phyloP scores from a whole-genome alignment of 306 rosid genomes.

The Vigna unguiculata region DNA sequence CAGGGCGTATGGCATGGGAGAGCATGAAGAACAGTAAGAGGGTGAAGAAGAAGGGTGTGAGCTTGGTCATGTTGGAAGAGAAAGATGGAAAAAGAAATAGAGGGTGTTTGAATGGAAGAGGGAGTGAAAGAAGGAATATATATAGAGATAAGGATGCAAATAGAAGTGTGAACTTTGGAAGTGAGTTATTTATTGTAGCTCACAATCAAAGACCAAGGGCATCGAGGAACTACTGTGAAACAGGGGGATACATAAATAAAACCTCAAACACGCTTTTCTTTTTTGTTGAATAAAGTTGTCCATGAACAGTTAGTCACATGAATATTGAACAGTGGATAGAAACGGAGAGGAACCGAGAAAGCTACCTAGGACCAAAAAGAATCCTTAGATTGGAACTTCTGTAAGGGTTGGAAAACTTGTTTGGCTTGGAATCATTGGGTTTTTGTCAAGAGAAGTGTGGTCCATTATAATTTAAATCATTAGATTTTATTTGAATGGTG shows the following conservation, averaged over 20 bases:
- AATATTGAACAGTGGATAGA: neutral
- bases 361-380: neutral
- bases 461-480: neutral
- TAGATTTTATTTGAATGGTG: neutral
- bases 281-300: neutral
- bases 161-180: slow-evolving; percentile 41
- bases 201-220: slow-evolving; percentile 29
- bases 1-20: slow-evolving; percentile 41
- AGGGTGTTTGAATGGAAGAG: neutral
- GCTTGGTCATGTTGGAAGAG: slow-evolving; percentile 40
- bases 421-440: too few relatives aligned
- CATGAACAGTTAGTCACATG: neutral
- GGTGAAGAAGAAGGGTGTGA: slow-evolving; percentile 38
- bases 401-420: neutral
- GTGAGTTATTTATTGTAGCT: slow-evolving; percentile 23
- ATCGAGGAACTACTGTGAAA: neutral
- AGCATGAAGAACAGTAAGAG: slow-evolving; percentile 42
- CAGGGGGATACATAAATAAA: neutral
- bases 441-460: neutral
- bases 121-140: neutral
- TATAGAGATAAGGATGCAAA: slow-evolving; percentile 6
- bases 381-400: neutral
- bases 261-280: neutral
- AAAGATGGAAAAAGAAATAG: neutral
- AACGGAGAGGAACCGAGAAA: neutral